Base-by-base conservation (phyloP, 2,329 filamentous ascomycete species). In the Paraphoma sp. region DNA sequence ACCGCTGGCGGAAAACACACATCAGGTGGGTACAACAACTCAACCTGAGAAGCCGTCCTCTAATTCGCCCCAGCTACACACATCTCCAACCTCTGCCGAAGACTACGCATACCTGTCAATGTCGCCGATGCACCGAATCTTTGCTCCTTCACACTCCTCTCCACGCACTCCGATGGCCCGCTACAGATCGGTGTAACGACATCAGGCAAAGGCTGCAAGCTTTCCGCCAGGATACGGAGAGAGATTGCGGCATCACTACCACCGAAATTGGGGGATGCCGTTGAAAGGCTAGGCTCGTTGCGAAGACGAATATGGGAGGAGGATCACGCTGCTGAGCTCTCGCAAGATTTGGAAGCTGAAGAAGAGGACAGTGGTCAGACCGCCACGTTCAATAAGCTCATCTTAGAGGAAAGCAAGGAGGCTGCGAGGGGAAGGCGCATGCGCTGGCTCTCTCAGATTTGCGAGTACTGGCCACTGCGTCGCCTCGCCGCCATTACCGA, bases 401-500 rank as follows among this genome's bases (percentile, higher is more conserved):
- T 98, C 6, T 86, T 84, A 0, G 88, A 91, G 45, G 87, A 88
- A 44, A 92, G 95, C 69, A 79, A 85, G 0, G 89, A 90, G 57
- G 89, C 89, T 3, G 86, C 87, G 14, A 92, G 92, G 72, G 93
- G 86, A 18, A 84, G 94, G 57, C 86, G 95, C 49, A 93, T 96
- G 82, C 86, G 95, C 55, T 99, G 95, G 95, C 82, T 99, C 1
- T 87, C 90, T 17, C 95, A 99, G 74, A 92, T 99, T 50, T 99
- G 95, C 83, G 95, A 99, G 80, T 99, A 99, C 79, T 99, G 95
- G 95, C 93, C 95, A 1, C 83, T 99, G 28, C 88, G 88, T 61
- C 87, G 91, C 16, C 84, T 99, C 1, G 92, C 93, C 7, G 83
- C 84, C 41, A 89, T 98, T 61, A 89, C 86, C 3, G 92, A 97